Percentiles rank a stretch among this genome's conserved stretches.
These are phyloP conservation scores for Ascochyta viciae-villosae DNA, from an alignment of 2,329 filamentous ascomycete genomes.

Conservation along the genomic window DNA sequence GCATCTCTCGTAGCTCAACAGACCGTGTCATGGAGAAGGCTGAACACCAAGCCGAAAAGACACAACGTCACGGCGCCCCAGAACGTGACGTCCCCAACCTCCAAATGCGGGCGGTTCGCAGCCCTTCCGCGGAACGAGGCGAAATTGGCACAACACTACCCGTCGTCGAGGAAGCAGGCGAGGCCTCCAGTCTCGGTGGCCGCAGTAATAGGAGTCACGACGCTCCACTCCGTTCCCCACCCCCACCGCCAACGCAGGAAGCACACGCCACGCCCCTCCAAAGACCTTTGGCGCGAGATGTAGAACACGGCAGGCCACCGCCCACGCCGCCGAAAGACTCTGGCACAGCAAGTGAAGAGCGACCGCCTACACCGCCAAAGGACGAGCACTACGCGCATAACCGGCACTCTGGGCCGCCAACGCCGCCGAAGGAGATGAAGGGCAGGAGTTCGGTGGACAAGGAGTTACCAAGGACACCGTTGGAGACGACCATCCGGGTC, in stretches of 20 bases:
- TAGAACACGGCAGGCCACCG: slow-evolving; percentile 46
- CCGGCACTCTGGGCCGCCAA: slow-evolving; percentile 43
- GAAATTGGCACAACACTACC: slow-evolving; percentile 70
- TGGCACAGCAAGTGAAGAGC: slow-evolving; percentile 39
- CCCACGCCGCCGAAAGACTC: slow-evolving; percentile 50
- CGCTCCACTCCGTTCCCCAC: slow-evolving; percentile 13
- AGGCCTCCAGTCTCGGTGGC: slow-evolving; percentile 71
- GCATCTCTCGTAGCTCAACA: slow-evolving; percentile 52
- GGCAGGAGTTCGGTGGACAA: slow-evolving; percentile 42
- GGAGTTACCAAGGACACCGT: slow-evolving; percentile 44
- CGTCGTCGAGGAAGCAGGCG: slow-evolving; percentile 88
- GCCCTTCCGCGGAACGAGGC: slow-evolving; percentile 63
- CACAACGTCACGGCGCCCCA: slow-evolving; percentile 54
- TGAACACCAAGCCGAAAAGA: slow-evolving; percentile 69
- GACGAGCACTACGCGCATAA: slow-evolving; percentile 26
- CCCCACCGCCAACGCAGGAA: slow-evolving; percentile 33
- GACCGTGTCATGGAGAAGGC: slow-evolving; percentile 64
- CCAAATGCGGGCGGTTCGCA: slow-evolving; percentile 64
- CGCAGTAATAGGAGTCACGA: slow-evolving; percentile 56
- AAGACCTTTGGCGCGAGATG: slow-evolving; percentile 34
- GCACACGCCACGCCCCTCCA: slow-evolving; percentile 21
- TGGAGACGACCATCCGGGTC: slow-evolving; percentile 44
- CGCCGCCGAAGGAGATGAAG: slow-evolving; percentile 50
- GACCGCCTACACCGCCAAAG: slow-evolving; percentile 44
- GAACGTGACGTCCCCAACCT: slow-evolving; percentile 69